Base-by-base conservation (phyloP, 352 stramenopile genomes). In the Pythium phragmiticola region DNA sequence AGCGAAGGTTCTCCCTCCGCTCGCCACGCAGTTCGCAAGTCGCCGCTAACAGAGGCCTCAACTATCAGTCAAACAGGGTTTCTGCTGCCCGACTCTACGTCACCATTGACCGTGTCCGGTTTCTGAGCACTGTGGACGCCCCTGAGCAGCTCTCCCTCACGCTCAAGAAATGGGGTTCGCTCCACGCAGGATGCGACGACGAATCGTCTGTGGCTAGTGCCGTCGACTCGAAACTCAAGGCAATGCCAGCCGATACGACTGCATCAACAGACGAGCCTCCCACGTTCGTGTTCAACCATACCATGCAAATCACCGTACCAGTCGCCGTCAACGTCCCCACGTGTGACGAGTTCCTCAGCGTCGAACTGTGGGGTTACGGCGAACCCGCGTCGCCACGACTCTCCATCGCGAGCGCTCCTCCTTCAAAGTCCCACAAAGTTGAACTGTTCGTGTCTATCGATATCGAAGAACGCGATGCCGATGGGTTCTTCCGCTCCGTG, bases 361-460 rank as follows among this genome's bases (percentile, higher is more conserved):
- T 88, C 39, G 75, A 88, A 49, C 49, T 86, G 17, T 88, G 80
- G 77, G 75, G 80, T 0, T 86, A 83, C 34, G 66, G 81, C n/a
- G 74, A 83, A 39, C 4, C 26, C 13, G 9, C 23, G 8, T 3
- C n/a, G 11, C 21, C 36, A 23, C 50, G 41, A 3, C 48, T 63
- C 11, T 4, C n/a, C 7, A 17, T 39, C 2, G 3, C 4, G 26
- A 30, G 3, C 26, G 28, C 34, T 9, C 6, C 2, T 37, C 14
- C 55, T 17, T 6, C 57, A 4, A 55, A 65, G 42, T 37, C 37
- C n/a, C 65, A 61, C 28, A 75, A 65, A n/a, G 36, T 84, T 34
- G 77, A 82, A 30, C 57, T 92, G 19, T 94, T 90, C 53, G 72
- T 88, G 12, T 94, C 83, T 1, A 75, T 90, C 0, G 85, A 94